Conservation (phyloP, 2,329 filamentous ascomycete species). For the Cercospora berteroae region DNA sequence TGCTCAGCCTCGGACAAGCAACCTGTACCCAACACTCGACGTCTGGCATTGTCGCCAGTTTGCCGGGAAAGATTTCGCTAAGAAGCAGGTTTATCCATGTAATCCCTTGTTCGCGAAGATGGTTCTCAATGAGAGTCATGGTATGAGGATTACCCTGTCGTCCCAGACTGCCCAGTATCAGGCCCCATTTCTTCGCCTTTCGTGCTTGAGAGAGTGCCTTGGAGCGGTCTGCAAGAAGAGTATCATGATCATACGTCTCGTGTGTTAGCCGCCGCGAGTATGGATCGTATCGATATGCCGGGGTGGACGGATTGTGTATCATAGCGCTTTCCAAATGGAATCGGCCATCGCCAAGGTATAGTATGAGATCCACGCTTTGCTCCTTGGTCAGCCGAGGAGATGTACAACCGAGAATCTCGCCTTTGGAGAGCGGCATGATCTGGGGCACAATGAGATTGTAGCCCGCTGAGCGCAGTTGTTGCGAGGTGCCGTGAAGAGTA, state of each 20-base stretch:
- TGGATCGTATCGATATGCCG: conserved; percentile 94
- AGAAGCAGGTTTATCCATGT: conserved; percentile 82
- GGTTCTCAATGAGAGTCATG: conserved; percentile 78
- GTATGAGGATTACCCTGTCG: conserved; percentile 95
- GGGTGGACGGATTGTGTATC: conserved; percentile 92
- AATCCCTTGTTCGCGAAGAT: conserved; percentile 68
- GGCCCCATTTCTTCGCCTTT: conserved; percentile 81
- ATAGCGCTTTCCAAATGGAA: conserved; percentile 98
- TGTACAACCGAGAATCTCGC: conserved; percentile 96
- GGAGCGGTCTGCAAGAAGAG: conserved; percentile 79
- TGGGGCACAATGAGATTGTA: conserved; percentile 87
- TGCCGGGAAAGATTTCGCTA: conserved; percentile 94
- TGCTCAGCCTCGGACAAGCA: conserved; percentile 91
- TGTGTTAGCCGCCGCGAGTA: conserved; percentile 89
- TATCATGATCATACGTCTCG: conserved; percentile 86
- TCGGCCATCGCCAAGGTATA: conserved; percentile 88
- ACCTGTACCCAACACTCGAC: conserved; percentile 99
- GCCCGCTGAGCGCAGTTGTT: conserved; percentile 75
- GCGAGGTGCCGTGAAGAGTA: conserved; percentile 81
- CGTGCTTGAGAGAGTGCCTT: conserved; percentile 74
- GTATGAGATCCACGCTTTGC: conserved; percentile 68
- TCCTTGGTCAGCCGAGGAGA: conserved; percentile 66
- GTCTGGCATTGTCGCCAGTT: conserved; percentile 86
- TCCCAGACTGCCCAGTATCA: conserved; percentile 89
- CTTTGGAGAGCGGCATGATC: conserved; percentile 87